Evolutionary conservation across 257 asterid species (phyloP), one percentile per base, ranked within the genome.

Genomic region (Haberlea rhodopensis): DNA sequence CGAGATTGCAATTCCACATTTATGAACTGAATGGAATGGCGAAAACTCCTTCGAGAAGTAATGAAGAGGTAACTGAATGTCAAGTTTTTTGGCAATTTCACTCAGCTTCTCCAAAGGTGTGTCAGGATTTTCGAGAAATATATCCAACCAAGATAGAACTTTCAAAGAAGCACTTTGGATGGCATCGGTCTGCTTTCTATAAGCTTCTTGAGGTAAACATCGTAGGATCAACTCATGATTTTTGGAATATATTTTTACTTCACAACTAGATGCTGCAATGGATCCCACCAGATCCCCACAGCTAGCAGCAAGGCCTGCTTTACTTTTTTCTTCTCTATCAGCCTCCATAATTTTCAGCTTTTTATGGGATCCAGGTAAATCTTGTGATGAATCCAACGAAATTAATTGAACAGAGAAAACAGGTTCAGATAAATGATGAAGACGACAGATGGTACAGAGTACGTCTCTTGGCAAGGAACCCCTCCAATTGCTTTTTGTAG

Each of bases 401-500:
- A 27, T 68, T 51, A 76, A 80, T 70, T 69, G 77, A 57, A 67
- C 40, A 63, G 77, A 76, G 77, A 91, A 78, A 60, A 78, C 74
- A 52, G 99, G 99, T 79, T 89, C 99, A 31, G 90, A 73, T 71
- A 89, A 75, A 71, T 74, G 83, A 73, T 84, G 89, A 74, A 77
- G 84, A 37, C 96, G 97, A 72, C 96, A 92, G 62, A 92, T 85
- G 63, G 95, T 75, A 67, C 76, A 74, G 7, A 92, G 91, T 52
- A 86, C 71, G 57, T 92, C 96, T 78, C 86, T 89, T 1, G 96
- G 99, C 25, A 79, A 71, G 60, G 87, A 70, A 60, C 96, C 97
- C 84, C 88, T 85, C 97, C 99, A 92, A 57, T 80, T 85, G 83
- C 68, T 75, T 77, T 76, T 83, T 28, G 90, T 74, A 16, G 95